A percentile compares a stretch with the other conserved stretches of the same genome.
These are phyloP conservation scores for Cyclanthera cordifolia DNA, from an alignment of 306 rosid species.

Conservation along the genomic window DNA sequence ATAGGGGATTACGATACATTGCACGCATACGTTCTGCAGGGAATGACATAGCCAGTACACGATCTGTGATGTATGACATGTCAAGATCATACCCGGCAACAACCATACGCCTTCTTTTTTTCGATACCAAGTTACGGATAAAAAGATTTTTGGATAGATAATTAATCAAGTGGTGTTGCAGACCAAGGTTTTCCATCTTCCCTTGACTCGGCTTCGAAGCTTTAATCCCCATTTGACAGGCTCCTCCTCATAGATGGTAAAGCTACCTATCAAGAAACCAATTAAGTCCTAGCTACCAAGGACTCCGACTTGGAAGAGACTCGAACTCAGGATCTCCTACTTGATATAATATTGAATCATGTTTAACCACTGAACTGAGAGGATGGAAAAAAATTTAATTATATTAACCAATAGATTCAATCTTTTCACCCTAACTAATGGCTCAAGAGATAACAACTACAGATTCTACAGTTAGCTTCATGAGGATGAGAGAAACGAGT, in stretches of 20 bases:
- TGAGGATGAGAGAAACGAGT: too few relatives aligned
- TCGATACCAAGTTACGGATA: constrained; percentile 83
- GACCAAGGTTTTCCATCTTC: constrained; percentile 23
- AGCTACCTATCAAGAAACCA: constrained; percentile 22
- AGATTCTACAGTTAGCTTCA: not conserved
- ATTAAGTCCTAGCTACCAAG: too few relatives aligned
- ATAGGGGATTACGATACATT: constrained; percentile 80
- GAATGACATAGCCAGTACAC: constrained; percentile 79
- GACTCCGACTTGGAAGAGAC: too few relatives aligned
- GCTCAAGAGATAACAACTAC: not conserved
- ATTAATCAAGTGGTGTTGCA: constrained; percentile 51
- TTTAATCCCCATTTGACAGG: constrained; percentile 61
- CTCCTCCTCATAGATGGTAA: constrained; percentile 16
- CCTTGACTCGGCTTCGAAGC: constrained; percentile 34
- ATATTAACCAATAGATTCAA: too few relatives aligned
- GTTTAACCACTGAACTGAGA: too few relatives aligned
- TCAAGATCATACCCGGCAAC: constrained; percentile 96
- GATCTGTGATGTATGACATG: constrained; percentile 87
- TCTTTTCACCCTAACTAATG: not conserved
- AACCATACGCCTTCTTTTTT: constrained; percentile 81
- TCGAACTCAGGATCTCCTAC: too few relatives aligned
- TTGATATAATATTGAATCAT: too few relatives aligned
- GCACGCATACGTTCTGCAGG: constrained; percentile 91
- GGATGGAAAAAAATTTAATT: too few relatives aligned
- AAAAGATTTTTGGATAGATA: constrained; percentile 49